Conservation (phyloP, 768 basidiomycete species). For the Coprinopsis sp. region DNA sequence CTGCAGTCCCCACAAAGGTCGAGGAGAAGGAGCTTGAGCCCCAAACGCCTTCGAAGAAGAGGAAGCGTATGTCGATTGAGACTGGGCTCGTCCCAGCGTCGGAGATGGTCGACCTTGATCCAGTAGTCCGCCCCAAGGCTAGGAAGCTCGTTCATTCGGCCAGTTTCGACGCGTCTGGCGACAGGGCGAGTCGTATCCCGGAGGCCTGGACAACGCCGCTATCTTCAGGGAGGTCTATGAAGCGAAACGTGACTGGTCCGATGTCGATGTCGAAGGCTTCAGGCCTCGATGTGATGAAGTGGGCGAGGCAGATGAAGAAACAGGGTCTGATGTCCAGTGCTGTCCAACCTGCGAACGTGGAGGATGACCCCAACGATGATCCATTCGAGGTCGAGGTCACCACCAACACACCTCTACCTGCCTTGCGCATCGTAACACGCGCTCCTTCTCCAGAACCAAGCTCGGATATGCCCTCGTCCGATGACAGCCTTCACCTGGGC, state of each 20-base stretch:
- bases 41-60: slow-evolving; percentile 29
- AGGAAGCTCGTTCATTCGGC: slow-evolving; percentile 4
- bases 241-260: neutral
- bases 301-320: slow-evolving; percentile 1
- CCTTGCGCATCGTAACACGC: slow-evolving; percentile 7
- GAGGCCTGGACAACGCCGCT: slow-evolving; percentile 5
- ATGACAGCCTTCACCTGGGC: slow-evolving; percentile 59
- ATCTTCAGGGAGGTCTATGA: neutral
- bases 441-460: no score
- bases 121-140: neutral
- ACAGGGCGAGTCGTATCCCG: slow-evolving; percentile 10
- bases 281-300: neutral
- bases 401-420: slow-evolving; percentile 11
- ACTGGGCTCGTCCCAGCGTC: slow-evolving; percentile 28
- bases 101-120: slow-evolving; percentile 3
- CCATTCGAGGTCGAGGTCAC: slow-evolving; percentile 27
- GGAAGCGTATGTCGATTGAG: slow-evolving; percentile 47
- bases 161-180: slow-evolving; percentile 3
- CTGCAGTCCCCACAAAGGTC: neutral
- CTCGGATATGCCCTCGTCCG: slow-evolving; percentile 43
- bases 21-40: neutral
- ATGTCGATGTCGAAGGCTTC: neutral
- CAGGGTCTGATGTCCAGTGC: neutral
- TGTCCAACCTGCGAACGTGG: neutral
- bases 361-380: slow-evolving; percentile 24